Conservation (phyloP, 73 alveolate genomes). For the Blepharisma japonicum region DNA sequence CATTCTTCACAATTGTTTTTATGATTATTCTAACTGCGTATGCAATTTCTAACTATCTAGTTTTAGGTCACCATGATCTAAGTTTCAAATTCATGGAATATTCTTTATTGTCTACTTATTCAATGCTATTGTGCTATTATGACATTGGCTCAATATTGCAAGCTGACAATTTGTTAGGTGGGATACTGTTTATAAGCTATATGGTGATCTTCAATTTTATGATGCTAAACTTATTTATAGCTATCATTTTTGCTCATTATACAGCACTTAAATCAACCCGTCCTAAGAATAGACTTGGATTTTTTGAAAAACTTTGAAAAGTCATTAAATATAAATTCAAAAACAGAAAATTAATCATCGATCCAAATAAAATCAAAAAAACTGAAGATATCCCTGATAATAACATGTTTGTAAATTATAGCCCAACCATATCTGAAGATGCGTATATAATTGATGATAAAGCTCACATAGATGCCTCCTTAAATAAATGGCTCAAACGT, state of each 20-base stretch:
- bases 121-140: conserved; percentile 29
- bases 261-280: conserved; percentile 19
- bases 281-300: neutral
- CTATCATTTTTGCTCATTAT: conserved; percentile 48
- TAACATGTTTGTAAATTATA: neutral
- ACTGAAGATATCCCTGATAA: neutral
- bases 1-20: conserved; percentile 54
- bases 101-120: conserved; percentile 22
- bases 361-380: neutral
- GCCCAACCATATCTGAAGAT: neutral
- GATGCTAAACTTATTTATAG: conserved; percentile 44
- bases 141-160: conserved; percentile 29
- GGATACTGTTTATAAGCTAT: conserved; percentile 32
- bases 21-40: conserved; percentile 42
- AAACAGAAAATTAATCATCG: neutral
- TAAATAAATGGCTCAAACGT: neutral
- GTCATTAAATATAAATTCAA: neutral
- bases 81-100: conserved; percentile 28
- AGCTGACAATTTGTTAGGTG: conserved; percentile 37
- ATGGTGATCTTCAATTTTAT: conserved; percentile 37
- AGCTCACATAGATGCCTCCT: neutral
- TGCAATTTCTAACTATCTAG: conserved; percentile 43
- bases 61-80: conserved; percentile 35
- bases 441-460: neutral
- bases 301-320: neutral